Evolutionary conservation across 352 stramenopile genomes (phyloP), one percentile per base, ranked within the genome.

Genomic region (Globisporangium uncinulatum): DNA sequence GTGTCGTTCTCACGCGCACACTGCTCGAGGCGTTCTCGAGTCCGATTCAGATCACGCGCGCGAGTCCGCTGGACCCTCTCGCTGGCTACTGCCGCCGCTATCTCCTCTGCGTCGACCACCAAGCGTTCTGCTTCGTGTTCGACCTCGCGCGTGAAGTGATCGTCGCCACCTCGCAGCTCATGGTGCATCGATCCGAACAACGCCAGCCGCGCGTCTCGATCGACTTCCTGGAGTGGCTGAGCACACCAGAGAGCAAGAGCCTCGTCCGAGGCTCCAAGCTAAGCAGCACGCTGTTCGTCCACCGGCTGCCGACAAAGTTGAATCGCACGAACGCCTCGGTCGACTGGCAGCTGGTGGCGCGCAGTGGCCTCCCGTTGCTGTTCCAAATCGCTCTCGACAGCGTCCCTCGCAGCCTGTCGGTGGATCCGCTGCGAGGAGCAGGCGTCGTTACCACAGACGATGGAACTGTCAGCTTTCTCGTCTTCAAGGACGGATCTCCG

Each of bases 121-220:
- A 78, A 3, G 54, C 63, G 7, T 80, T 76, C 32, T 83, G 66
- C 60, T 76, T 66, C 46, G 76, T 80, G 20, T 74, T 69, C 42
- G 73, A 83, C 52, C 50, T 80, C 15, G 50, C 60, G 3, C 39
- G 34, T 15, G 39, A 49, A 11, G 42, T 51, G 15, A 67, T 80
- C 19, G 61, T 76, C 1, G 63, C 66, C 10, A 77, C 73, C 0
- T 74, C 69, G 8, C 68, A 79, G 34, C 39, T 82, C 31, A 60
- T 79, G 45, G 29, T 50, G 15, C 19, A 51, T 58, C 36, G 65
- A 57, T 41, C 42, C 53, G 13, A 61, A 21, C 46, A 51, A 29
- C 32, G 34, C 13, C 19, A 51, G 44, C 48, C 31, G 10, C 14
- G 46, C 10, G 32, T 42, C 6, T 9, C 10, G 13, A 54, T 60